Evolutionary conservation across 2,329 filamentous ascomycete species (phyloP), one percentile per base, ranked within the genome.

Genomic region (Alternaria ethzedia): DNA sequence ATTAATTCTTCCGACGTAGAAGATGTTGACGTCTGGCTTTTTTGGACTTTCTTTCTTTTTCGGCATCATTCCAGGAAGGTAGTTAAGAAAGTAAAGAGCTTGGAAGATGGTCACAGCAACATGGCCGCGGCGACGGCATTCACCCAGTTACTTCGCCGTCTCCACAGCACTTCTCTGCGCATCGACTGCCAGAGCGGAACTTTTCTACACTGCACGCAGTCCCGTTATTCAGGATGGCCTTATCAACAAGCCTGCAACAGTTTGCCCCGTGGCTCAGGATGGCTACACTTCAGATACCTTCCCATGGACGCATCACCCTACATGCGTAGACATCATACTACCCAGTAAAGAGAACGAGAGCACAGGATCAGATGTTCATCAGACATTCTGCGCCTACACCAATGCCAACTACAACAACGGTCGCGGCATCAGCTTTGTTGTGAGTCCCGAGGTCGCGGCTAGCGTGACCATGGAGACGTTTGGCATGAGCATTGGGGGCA

Each of bases 381-480:
- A 67, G 43, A 68, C 60, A 8, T 74, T 72, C 49, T 78, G 75
- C 62, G 61, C 72, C 10, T 78, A 74, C 58, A 76, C 74, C 4
- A 77, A 75, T 56, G 25, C 26, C 0, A 32, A 59, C 8, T 77
- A 75, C 61, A 70, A 71, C 32, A 65, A 64, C 20, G 72, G 69
- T 11, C 72, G 76, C 3, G 76, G 76, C 21, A 68, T 78, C 32
- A 74, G 70, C 54, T 63, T 78, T n/a, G 64, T 78, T 15, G 74
- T 72, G 0, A 74, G 60, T 2, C 74, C 75, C 2, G 71, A 75
- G 15, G 61, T 71, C 3, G 74, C 73, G 5, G 66, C 71, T 6
- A 69, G 62, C 15, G 60, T 76, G 8, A 67, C 64, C 0, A 59
- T 54, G 20, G 70, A 71, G 21, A 63, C 63, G 2, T 74, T 66